These are phyloP conservation scores for Narthecium ossifragum DNA, from an alignment of 106 monocot species.

Conservation along the genomic window DNA sequence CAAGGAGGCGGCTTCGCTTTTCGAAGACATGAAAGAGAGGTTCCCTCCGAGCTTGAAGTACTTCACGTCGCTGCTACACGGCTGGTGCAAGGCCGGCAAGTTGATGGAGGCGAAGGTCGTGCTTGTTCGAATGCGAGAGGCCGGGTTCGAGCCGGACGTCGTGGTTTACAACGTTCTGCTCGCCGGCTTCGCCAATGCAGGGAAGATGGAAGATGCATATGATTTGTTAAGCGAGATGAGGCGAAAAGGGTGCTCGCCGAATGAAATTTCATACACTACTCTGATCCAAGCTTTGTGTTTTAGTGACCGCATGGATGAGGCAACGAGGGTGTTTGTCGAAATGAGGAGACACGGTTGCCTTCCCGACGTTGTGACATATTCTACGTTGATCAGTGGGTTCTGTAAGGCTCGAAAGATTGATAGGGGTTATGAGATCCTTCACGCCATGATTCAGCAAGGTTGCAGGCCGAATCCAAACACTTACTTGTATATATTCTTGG, in stretches of 20 bases:
- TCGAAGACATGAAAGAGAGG: conserved; percentile 58
- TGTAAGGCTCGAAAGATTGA: conserved; percentile 57
- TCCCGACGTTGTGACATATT: conserved; percentile 57
- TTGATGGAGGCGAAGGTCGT: conserved; percentile 69
- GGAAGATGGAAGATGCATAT: conserved; percentile 66
- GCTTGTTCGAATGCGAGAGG: conserved; percentile 50
- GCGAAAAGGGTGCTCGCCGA: conserved; percentile 57
- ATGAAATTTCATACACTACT: conserved; percentile 64
- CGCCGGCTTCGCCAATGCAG: conserved; percentile 47
- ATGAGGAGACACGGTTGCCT: conserved; percentile 45
- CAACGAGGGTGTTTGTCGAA: conserved; percentile 71
- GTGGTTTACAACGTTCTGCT: conserved; percentile 79
- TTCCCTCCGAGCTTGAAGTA: conserved; percentile 60
- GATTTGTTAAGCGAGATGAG: conserved; percentile 61
- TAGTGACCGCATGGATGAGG: conserved; percentile 61
- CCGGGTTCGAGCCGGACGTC: conserved; percentile 63
- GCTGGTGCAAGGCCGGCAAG: conserved; percentile 85
- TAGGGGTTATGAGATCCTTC: conserved; percentile 54
- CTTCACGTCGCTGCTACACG: conserved; percentile 77
- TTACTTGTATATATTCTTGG: conserved; percentile 44
- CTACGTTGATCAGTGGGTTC: conserved; percentile 71
- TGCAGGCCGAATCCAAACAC: conserved; percentile 38
- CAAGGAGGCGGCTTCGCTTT: conserved; percentile 63
- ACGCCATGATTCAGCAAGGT: conserved; percentile 48
- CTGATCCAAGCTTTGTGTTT: conserved; percentile 69